These are phyloP conservation scores for Trypanosoma congolense DNA, from an alignment of 208 protist species.

Conservation along the genomic window DNA sequence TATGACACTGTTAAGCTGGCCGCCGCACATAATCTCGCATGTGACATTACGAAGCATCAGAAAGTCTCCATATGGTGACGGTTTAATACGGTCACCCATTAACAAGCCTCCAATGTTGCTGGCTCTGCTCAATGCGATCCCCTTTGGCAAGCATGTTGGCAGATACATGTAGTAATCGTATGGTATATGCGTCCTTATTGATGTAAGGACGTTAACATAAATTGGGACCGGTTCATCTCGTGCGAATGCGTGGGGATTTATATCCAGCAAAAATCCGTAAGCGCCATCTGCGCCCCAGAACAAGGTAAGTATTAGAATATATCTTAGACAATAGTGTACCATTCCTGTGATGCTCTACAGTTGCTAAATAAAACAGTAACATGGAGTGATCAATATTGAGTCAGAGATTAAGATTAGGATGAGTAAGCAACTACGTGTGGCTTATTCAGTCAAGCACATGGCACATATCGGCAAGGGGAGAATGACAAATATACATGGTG, in stretches of 20 bases:
- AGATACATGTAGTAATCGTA: constrained; percentile 86
- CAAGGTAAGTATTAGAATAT: no score
- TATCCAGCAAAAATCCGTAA: constrained; percentile 4
- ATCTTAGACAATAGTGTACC: no score
- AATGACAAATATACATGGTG: no score
- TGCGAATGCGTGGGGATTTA: constrained; percentile 4
- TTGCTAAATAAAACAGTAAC: no score
- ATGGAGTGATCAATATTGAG: no score
- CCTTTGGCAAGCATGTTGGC: constrained; percentile 63
- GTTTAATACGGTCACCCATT: constrained; percentile 86
- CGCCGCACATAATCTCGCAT: constrained; percentile 25
- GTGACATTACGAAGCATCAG: constrained; percentile 21
- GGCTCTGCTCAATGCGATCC: constrained; percentile 7
- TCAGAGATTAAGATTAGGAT: no score
- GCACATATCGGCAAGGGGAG: no score
- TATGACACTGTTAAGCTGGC: constrained; percentile 10
- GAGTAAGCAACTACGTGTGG: no score
- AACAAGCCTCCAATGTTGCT: constrained; percentile 93
- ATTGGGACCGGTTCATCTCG: constrained; percentile 21
- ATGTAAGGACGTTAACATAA: constrained; percentile 86
- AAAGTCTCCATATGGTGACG: constrained; percentile 62
- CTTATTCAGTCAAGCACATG: no score
- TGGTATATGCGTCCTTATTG: constrained; percentile 79
- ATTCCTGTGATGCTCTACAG: no score
- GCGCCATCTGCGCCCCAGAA: no score